phyloP scores from a whole-genome alignment of 306 rosid species.

The Quercus alba region DNA sequence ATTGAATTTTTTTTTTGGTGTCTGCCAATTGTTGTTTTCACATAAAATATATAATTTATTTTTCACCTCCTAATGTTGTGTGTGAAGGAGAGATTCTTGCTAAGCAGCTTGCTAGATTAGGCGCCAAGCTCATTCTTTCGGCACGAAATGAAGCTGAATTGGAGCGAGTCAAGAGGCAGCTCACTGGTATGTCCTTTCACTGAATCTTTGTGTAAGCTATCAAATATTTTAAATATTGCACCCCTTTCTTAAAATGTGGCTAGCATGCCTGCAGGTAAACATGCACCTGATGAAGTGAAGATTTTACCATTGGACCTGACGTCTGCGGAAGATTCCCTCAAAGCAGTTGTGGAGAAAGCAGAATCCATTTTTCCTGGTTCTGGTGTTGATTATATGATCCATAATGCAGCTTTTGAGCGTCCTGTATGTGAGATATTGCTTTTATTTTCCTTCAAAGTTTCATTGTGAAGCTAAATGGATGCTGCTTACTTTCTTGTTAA shows the following conservation, averaged over 20 bases:
- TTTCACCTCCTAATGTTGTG: slow-evolving; percentile 4
- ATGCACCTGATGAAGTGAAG: slow-evolving; percentile 69
- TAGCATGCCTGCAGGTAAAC: slow-evolving; percentile 57
- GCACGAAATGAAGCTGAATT: slow-evolving; percentile 86
- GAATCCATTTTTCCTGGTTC: slow-evolving; percentile 64
- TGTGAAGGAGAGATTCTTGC: slow-evolving; percentile 81
- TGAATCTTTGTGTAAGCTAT: slow-evolving; percentile 1
- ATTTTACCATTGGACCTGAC: slow-evolving; percentile 77
- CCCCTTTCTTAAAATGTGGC: slow-evolving; percentile 7
- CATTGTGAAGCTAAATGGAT: background rate
- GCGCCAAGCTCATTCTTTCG: slow-evolving; percentile 88
- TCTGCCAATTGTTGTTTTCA: background rate
- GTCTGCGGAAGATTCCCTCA: slow-evolving; percentile 74
- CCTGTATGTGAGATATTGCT: slow-evolving; percentile 64
- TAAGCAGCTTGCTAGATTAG: slow-evolving; percentile 79
- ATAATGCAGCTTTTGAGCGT: slow-evolving; percentile 94
- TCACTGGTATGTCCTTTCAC: slow-evolving; percentile 56
- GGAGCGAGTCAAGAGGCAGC: slow-evolving; percentile 65
- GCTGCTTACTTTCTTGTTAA: background rate
- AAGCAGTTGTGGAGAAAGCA: slow-evolving; percentile 66
- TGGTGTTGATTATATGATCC: slow-evolving; percentile 92
- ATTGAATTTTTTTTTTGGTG: background rate
- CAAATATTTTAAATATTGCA: background rate
- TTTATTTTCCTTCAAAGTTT: background rate
- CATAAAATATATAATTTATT: background rate